A percentile compares a stretch with the other conserved stretches of the same genome.
Conservation (phyloP, 805 yeast species). For the Ogataea polymorpha region DNA sequence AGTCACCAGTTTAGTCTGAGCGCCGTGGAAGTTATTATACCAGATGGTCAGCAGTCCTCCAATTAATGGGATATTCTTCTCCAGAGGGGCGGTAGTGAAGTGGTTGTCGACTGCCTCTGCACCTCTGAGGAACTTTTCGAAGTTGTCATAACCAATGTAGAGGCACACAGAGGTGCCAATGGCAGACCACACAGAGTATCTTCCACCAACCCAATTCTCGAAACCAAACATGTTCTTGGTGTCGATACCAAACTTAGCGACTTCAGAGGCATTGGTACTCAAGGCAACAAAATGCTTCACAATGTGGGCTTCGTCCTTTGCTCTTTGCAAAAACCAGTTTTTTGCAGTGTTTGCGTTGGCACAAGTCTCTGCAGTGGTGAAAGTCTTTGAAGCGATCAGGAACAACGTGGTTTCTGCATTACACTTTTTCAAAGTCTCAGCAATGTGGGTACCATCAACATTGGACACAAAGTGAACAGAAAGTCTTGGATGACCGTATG, state of each 20-base stretch:
- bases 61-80: conserved; percentile 84
- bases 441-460: conserved; percentile 97
- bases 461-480: conserved; percentile 92
- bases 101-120: conserved; percentile 97
- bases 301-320: conserved; percentile 62
- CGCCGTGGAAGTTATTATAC: conserved; percentile 98
- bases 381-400: conserved; percentile 93
- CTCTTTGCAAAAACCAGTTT: conserved; percentile 76
- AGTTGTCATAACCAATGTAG: conserved; percentile 94
- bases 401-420: conserved; percentile 91
- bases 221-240: conserved; percentile 98
- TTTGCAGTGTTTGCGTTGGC: conserved; percentile 96
- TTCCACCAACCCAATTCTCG: conserved; percentile 99
- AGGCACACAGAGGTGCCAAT: conserved; percentile 94
- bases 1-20: conserved; percentile 97
- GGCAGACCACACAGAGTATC: conserved; percentile 99
- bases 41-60: conserved; percentile 95
- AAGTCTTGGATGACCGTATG: conserved; percentile 72
- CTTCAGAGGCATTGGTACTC: conserved; percentile 90
- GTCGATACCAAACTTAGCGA: conserved; percentile 93
- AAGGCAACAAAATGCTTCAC: conserved; percentile 98
- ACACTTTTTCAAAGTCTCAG: conserved; percentile 77
- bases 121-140: conserved; percentile 89
- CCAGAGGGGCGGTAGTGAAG: conserved; percentile 78
- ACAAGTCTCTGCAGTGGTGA: conserved; percentile 97